Evolutionary conservation across 148 eudicot genomes (phyloP).

Genomic region (Drosera capensis): DNA sequence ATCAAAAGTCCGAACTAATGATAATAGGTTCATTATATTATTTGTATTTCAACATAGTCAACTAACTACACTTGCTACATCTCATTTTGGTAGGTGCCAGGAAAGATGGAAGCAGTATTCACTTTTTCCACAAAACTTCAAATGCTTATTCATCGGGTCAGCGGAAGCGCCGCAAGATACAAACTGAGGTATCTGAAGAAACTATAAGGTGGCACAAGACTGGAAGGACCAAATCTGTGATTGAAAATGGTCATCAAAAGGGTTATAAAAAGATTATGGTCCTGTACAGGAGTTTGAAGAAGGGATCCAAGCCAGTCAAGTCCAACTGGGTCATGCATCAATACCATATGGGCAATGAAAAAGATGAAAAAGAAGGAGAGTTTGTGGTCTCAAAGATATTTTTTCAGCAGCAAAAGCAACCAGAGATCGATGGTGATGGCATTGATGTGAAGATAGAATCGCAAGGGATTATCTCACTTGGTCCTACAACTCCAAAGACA

Average conservation of each 20-base stretch:
- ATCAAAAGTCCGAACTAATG: not conserved
- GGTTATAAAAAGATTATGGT: constrained; percentile 83
- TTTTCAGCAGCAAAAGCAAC: constrained; percentile 36
- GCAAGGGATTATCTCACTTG: constrained; percentile 11
- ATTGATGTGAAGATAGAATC: constrained; percentile 14
- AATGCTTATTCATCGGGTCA: constrained; percentile 78
- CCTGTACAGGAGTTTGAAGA: constrained; percentile 37
- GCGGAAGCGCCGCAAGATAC: constrained; percentile 54
- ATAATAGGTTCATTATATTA: too few species aligned
- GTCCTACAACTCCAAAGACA: constrained; percentile 60
- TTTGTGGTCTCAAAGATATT: constrained; percentile 65
- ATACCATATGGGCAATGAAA: constrained; percentile 59
- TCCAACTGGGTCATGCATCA: constrained; percentile 89
- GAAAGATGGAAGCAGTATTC: constrained; percentile 46
- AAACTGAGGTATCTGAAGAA: constrained; percentile 17
- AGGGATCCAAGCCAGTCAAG: constrained; percentile 41
- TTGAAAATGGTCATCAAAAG: constrained; percentile 48
- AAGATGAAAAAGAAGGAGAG: constrained; percentile 52
- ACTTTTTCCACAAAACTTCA: constrained; percentile 53
- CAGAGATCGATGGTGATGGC: constrained; percentile 13
- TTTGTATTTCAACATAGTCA: not conserved
- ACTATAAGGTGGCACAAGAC: constrained; percentile 77
- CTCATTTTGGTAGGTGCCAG: constrained; percentile 36
- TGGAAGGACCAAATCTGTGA: constrained; percentile 46
- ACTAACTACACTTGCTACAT: not conserved